Base-by-base conservation (phyloP, 1,139 yeast genomes). In the Geotrichum restrictum region DNA sequence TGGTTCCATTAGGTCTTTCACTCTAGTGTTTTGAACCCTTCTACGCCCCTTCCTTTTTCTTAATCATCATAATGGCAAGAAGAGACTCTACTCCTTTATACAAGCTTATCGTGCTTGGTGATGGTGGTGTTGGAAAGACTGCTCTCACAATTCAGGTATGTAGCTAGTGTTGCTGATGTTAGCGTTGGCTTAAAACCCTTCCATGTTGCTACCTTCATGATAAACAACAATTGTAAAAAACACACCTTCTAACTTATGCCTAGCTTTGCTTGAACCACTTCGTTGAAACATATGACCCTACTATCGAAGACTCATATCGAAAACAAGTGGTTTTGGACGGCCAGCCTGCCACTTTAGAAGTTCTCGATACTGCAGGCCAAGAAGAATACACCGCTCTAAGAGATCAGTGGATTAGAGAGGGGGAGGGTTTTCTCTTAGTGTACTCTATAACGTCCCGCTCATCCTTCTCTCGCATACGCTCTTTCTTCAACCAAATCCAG, bases 41-140 rank as follows among this genome's bases (percentile, higher is more conserved):
- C 45, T 14, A 10, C 29, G 8, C 22, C 41, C 14, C 21, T 33
- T 8, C n/a, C 42, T 27, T 4, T 24, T 24, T 24, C 7, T 24
- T 5, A 24, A 24, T 24, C 29, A 21, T n/a, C 13, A 38, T 32
- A 10, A 53, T 53, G 56, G 46, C 54, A 11, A 39, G 52, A 27
- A 50, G 56, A 51, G 56, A 53, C 39, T 49, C 56, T 11, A 47
- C 51, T 7, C 56, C 56, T 10, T 36, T 53, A 14, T 88, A 84
- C 70, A 88, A 91, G 67, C 74, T 93, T 58, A 96, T 91, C 19
- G 97, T 93, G 54, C 96, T 93, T 50, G 98, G 98, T 54, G 98
- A 96, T 48, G 98, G 98, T 70, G 97, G 96, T 70, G 98, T 93
- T 56, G 98, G 98, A 72, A 93, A 93, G 70, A 87, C 96, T 10